Conservation (phyloP, 352 stramenopile genomes). For the Discostella stelligera region DNA sequence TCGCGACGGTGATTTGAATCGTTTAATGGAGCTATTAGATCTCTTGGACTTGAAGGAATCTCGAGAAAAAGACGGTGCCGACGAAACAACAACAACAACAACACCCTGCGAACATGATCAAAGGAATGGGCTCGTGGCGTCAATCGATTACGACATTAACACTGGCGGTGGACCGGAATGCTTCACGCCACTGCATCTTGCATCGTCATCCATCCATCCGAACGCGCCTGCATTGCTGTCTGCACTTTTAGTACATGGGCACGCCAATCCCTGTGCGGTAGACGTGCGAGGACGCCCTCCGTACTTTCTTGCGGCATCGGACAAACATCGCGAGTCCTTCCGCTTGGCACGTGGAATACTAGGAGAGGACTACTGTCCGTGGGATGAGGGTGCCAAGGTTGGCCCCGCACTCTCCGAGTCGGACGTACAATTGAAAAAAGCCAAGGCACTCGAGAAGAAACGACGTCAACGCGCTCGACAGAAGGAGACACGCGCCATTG, state of each 20-base stretch:
- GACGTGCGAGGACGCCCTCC: conserved; percentile 85
- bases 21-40: conserved; percentile 42
- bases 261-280: conserved; percentile 86
- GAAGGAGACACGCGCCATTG: conserved; percentile 86
- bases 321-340: conserved; percentile 90
- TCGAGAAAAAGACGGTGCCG: conserved; percentile 5
- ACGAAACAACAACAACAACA: background rate
- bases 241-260: conserved; percentile 84
- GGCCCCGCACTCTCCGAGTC: conserved; percentile 58
- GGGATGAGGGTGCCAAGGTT: conserved; percentile 67
- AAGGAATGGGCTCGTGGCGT: conserved; percentile 20
- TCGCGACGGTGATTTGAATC: conserved; percentile 44
- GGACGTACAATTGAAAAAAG: conserved; percentile 81
- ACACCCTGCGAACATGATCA: background rate
- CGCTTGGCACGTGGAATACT: conserved; percentile 86
- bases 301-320: conserved; percentile 88
- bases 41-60: conserved; percentile 22
- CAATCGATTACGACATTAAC: conserved; percentile 36
- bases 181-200: conserved; percentile 39
- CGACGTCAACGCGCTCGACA: conserved; percentile 85
- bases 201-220: conserved; percentile 28
- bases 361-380: conserved; percentile 79
- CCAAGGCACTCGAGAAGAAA: conserved; percentile 83
- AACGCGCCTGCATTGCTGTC: conserved; percentile 58
- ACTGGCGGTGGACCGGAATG: conserved; percentile 27